Evolutionary conservation across 2,329 filamentous ascomycete genomes (phyloP), one percentile per base, ranked within the genome.

Genomic region (Pyrenochaeta sp.): DNA sequence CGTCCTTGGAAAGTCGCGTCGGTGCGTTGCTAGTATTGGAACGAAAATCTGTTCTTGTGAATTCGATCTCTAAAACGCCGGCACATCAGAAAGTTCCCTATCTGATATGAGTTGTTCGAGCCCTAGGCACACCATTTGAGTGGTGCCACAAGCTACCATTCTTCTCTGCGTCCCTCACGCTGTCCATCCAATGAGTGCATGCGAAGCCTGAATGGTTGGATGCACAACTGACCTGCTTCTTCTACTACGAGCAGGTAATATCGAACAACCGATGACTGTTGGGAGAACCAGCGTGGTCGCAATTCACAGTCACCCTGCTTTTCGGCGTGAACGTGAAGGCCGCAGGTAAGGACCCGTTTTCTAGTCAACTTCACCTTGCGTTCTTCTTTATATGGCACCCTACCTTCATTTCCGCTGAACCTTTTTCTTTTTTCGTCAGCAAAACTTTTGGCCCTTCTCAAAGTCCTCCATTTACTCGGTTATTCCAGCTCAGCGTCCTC

Each of bases 301-400:
- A 50, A 20, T 36, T 39, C 15, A 20, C 3, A 11, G 43, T 59
- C 46, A 56, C 49, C 45, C 27, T 17, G 43, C 1, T n/a, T 51
- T 9, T 43, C 49, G 50, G 35, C 40, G 51, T 39, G 35, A 33
- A 49, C 5, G 17, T 29, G 23, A 35, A 18, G 39, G 49, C 37
- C 33, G 18, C 10, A 32, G 18, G 11, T 35, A 17, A 2, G 27
- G 1, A 7, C 32, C 30, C 41, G 31, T 9, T 23, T 15, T 45
- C 29, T 48, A 39, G 11, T 39, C 51, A 36, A 39, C 43, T 56
- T 61, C 58, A 61, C 58, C 35, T 45, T 32, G 41, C 10, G 17
- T 29, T 37, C 42, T 17, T 37, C 18, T 33, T 5, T 23, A 51
- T 36, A 57, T 48, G 11, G 41, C 37, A 45, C 54, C 43, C 35